These are phyloP conservation scores for Russula sp. DNA, from an alignment of 768 basidiomycete species.

Conservation along the genomic window DNA sequence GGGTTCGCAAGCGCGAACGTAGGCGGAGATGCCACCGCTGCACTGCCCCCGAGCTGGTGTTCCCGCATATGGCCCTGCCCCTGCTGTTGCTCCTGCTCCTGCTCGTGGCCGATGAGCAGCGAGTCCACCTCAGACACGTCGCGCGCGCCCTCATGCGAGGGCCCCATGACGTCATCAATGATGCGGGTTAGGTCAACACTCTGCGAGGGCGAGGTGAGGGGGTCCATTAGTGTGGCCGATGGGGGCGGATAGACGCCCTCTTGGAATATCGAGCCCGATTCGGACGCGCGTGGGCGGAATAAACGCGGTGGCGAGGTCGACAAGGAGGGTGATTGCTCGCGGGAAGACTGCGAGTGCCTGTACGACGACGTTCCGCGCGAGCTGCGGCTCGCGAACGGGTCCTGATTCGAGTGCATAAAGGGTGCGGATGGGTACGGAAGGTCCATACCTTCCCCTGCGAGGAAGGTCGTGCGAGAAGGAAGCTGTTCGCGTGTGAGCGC, in stretches of 20 bases:
- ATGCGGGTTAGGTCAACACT: constrained; percentile 13
- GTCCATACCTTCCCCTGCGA: constrained; percentile 21
- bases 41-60: neutral
- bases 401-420: neutral
- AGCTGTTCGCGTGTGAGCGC: constrained; percentile 14
- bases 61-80: neutral
- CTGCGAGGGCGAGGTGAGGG: constrained; percentile 10
- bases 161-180: constrained; percentile 22
- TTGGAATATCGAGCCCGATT: constrained; percentile 22
- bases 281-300: constrained; percentile 17
- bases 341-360: neutral
- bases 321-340: neutral
- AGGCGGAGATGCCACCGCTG: neutral
- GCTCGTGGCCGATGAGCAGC: neutral
- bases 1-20: constrained; percentile 8
- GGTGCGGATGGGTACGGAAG: neutral
- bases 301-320: constrained; percentile 11
- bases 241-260: constrained; percentile 24
- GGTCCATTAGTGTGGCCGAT: constrained; percentile 9
- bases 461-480: constrained; percentile 15
- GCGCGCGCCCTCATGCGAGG: neutral
- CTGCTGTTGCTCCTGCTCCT: neutral
- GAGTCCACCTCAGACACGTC: neutral
- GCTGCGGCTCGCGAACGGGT: constrained; percentile 1
- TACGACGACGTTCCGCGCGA: neutral